Evolutionary conservation across 2,329 filamentous ascomycete genomes (phyloP).

Genomic region (Penicillium sp.): DNA sequence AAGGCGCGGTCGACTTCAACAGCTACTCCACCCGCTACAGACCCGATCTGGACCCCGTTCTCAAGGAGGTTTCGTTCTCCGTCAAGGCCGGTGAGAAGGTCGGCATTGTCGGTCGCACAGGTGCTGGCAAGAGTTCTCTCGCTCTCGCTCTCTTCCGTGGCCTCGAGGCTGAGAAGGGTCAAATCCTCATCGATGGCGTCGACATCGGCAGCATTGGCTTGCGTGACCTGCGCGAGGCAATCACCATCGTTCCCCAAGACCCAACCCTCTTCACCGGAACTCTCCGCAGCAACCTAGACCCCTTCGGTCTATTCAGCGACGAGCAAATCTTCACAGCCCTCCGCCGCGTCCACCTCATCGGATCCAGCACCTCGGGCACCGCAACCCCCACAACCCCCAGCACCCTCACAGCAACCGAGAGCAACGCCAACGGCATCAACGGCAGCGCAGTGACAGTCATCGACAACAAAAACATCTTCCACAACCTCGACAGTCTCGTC

Average conservation of each 20-base stretch:
- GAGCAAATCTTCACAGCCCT: slow-evolving; percentile 87
- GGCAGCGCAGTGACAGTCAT: slow-evolving; percentile 30
- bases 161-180: slow-evolving; percentile 85
- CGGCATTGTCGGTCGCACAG: slow-evolving; percentile 92
- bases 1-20: slow-evolving; percentile 84
- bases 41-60: slow-evolving; percentile 80
- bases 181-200: slow-evolving; percentile 87
- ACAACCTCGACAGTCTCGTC: slow-evolving; percentile 79
- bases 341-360: slow-evolving; percentile 83
- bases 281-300: slow-evolving; percentile 88
- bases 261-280: slow-evolving; percentile 89
- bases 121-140: slow-evolving; percentile 93
- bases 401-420: slow-evolving; percentile 28
- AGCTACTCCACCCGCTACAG: slow-evolving; percentile 89
- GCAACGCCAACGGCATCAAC: slow-evolving; percentile 20
- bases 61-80: slow-evolving; percentile 81
- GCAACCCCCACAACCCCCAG: slow-evolving; percentile 37
- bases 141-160: slow-evolving; percentile 92
- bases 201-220: slow-evolving; percentile 88
- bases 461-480: slow-evolving; percentile 94
- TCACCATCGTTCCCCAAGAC: slow-evolving; percentile 97
- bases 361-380: slow-evolving; percentile 36
- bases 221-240: slow-evolving; percentile 87
- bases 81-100: slow-evolving; percentile 88
- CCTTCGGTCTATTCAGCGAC: slow-evolving; percentile 85